Evolutionary conservation across 2,329 filamentous ascomycete genomes (phyloP).

Genomic region (Trichoderma sp.): DNA sequence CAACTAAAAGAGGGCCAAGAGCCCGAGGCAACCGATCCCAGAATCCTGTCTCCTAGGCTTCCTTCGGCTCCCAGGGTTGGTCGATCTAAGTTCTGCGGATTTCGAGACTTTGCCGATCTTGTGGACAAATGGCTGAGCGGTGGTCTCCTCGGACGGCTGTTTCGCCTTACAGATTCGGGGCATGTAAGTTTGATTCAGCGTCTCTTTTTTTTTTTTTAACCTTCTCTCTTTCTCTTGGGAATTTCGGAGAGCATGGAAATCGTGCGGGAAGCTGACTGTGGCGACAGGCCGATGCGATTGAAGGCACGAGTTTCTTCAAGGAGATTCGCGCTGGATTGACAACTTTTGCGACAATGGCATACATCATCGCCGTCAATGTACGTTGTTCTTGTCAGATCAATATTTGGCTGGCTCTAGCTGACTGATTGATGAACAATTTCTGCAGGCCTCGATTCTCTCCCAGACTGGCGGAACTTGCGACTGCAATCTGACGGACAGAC

Average conservation of each 20-base stretch:
- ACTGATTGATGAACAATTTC: background rate
- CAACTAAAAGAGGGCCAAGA: background rate
- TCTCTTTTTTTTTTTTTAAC: too few species aligned
- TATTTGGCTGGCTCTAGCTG: background rate
- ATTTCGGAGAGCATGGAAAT: background rate
- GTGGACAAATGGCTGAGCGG: conserved; percentile 37
- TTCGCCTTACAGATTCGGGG: conserved; percentile 63
- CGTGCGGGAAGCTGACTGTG: background rate
- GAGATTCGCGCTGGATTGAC: conserved; percentile 78
- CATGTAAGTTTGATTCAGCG: conserved; percentile 51
- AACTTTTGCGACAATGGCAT: conserved; percentile 79
- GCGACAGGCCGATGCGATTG: conserved; percentile 61
- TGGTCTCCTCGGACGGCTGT: conserved; percentile 56
- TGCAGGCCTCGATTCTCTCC: conserved; percentile 66
- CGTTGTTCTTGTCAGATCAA: conserved; percentile 22
- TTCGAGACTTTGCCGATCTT: conserved; percentile 37
- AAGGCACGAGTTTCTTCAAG: conserved; percentile 67
- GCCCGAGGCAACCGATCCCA: background rate
- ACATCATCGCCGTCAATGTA: conserved; percentile 74
- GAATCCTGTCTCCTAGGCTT: conserved; percentile 9
- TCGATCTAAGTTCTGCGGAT: conserved; percentile 31
- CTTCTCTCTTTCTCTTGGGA: too few species aligned
- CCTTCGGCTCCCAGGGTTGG: conserved; percentile 7
- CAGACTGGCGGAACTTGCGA: conserved; percentile 75
- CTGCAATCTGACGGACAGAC: conserved; percentile 48